These are phyloP conservation scores for Tolypocladium album DNA, from an alignment of 2,329 filamentous ascomycete genomes.

Conservation along the genomic window DNA sequence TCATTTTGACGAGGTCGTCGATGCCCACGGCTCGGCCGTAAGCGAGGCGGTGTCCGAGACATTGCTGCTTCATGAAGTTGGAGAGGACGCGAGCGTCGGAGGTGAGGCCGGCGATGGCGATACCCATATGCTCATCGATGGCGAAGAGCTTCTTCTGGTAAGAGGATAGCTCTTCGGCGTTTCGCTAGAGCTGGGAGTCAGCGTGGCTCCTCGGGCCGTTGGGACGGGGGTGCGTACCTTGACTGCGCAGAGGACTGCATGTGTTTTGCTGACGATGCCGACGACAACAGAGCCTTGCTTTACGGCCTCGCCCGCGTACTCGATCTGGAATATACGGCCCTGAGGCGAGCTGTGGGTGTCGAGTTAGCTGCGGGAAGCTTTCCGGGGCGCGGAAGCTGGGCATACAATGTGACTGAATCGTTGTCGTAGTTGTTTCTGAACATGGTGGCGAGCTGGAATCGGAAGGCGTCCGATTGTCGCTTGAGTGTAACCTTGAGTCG, in stretches of 20 bases:
- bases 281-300: slow-evolving; percentile 99
- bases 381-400: slow-evolving; percentile 1
- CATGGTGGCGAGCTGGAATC: slow-evolving; percentile 48
- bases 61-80: slow-evolving; percentile 99
- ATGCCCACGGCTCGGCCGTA: slow-evolving; percentile 91
- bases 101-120: slow-evolving; percentile 92
- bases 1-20: slow-evolving; percentile 79
- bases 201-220: neutral
- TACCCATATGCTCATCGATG: slow-evolving; percentile 89
- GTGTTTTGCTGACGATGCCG: slow-evolving; percentile 94
- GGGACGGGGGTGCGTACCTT: slow-evolving; percentile 53
- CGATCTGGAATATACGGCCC: slow-evolving; percentile 98
- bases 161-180: slow-evolving; percentile 97
- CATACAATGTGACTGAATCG: slow-evolving; percentile 98
- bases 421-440: slow-evolving; percentile 99
- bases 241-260: slow-evolving; percentile 88
- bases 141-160: slow-evolving; percentile 99
- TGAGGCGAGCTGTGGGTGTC: slow-evolving; percentile 74
- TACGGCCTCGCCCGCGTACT: slow-evolving; percentile 96
- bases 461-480: slow-evolving; percentile 1
- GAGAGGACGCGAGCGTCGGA: slow-evolving; percentile 97
- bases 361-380: slow-evolving; percentile 12
- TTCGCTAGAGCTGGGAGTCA: slow-evolving; percentile 50
- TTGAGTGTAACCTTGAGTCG: slow-evolving; percentile 1
- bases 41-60: slow-evolving; percentile 86